Percentiles rank a stretch among this genome's conserved stretches.
Evolutionary conservation across 2,329 filamentous ascomycete species (phyloP).

Genomic region (Cyclaneusma minus): DNA sequence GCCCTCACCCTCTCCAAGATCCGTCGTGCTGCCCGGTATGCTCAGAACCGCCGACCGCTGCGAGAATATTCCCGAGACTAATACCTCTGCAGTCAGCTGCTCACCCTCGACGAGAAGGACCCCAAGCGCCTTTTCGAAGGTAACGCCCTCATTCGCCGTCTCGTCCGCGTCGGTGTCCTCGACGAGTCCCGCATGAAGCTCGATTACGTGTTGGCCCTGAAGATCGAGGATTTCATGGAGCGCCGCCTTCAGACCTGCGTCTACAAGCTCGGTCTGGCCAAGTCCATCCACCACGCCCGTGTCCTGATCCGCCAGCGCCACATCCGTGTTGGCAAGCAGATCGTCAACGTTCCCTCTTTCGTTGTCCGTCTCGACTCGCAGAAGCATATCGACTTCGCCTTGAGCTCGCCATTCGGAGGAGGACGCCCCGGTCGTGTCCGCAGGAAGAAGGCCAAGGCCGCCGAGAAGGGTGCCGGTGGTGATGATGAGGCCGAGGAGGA

Average conservation of each 20-base stretch:
- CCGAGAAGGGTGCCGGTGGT: constrained; percentile 66
- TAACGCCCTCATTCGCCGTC: constrained; percentile 99
- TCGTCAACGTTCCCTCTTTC: constrained; percentile 99
- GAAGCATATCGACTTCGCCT: constrained; percentile 99
- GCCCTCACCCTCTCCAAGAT: constrained; percentile 99
- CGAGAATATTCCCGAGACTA: constrained; percentile 3
- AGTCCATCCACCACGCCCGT: constrained; percentile 99
- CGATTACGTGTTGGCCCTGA: constrained; percentile 99
- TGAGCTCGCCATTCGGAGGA: constrained; percentile 94
- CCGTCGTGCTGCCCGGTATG: constrained; percentile 99
- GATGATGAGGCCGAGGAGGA: constrained; percentile 78
- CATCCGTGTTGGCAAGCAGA: constrained; percentile 99
- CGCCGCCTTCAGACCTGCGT: constrained; percentile 98
- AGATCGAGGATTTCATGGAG: constrained; percentile 99
- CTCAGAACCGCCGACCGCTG: constrained; percentile 3
- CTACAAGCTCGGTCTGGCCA: constrained; percentile 99
- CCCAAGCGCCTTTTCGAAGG: constrained; percentile 99
- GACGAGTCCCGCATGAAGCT: constrained; percentile 99
- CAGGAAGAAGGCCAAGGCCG: constrained; percentile 99
- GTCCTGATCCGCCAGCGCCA: constrained; percentile 99
- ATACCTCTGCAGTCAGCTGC: constrained; percentile 63
- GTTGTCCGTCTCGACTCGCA: constrained; percentile 99
- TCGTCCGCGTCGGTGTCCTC: constrained; percentile 98
- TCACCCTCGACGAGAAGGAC: constrained; percentile 99
- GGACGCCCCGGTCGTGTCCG: constrained; percentile 93